Percentiles rank a stretch among this genome's conserved stretches.
phyloP scores from a whole-genome alignment of 768 basidiomycete genomes.

The Leccinum sublutescens region DNA sequence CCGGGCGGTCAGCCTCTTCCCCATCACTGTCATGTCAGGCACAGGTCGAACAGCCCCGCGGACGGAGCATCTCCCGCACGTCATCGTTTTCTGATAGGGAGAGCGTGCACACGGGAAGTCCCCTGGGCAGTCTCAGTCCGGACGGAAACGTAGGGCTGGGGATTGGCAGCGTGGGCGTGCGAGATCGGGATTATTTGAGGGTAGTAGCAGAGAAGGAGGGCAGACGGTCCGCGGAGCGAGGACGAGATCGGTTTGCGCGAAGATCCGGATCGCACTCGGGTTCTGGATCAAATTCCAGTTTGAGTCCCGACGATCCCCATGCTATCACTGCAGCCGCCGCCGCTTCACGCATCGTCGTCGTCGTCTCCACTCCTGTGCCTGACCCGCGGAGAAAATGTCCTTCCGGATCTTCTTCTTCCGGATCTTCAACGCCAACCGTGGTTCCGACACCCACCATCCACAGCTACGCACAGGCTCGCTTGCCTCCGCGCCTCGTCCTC shows the following conservation, averaged over 20 bases:
- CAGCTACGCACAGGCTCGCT: conserved; percentile 7
- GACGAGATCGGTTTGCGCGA: conserved; percentile 30
- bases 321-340: background rate
- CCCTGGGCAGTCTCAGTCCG: conserved; percentile 40
- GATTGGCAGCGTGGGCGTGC: conserved; percentile 32
- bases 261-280: conserved; percentile 23
- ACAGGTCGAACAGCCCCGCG: conserved; percentile 39
- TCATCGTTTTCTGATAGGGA: conserved; percentile 57
- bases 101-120: conserved; percentile 35
- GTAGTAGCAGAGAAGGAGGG: conserved; percentile 26
- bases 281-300: conserved; percentile 38
- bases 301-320: conserved; percentile 29
- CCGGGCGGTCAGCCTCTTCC: conserved; percentile 34
- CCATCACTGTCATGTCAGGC: conserved; percentile 34
- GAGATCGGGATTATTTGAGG: conserved; percentile 32
- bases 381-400: conserved; percentile 14
- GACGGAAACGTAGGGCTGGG: conserved; percentile 33
- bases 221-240: conserved; percentile 28
- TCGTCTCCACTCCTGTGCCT: conserved; percentile 8
- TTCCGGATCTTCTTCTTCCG: conserved; percentile 26
- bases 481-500: conserved; percentile 29
- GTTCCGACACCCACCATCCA: conserved; percentile 9
- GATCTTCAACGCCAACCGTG: conserved; percentile 24
- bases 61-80: conserved; percentile 54
- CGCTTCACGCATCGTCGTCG: background rate